phyloP scores from a whole-genome alignment of 306 rosid species.

The Hippophae gyantsensis region DNA sequence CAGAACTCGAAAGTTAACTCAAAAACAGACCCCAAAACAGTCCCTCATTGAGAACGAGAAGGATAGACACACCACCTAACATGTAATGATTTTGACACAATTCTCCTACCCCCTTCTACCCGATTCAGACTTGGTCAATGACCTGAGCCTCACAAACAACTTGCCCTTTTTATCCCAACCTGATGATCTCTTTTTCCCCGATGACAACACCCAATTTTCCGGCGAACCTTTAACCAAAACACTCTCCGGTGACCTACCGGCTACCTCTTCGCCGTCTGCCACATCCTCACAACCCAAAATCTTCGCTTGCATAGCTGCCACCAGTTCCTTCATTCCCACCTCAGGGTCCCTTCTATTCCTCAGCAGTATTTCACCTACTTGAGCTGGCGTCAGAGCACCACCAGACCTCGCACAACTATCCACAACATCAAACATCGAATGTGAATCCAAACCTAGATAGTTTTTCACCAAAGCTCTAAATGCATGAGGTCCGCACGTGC shows the following conservation, averaged over 20 bases:
- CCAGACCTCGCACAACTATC: slow-evolving; percentile 56
- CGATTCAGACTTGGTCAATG: slow-evolving; percentile 78
- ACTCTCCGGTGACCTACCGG: slow-evolving; percentile 61
- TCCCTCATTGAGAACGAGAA: too few species aligned
- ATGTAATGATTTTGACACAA: too few species aligned
- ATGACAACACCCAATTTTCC: slow-evolving; percentile 51
- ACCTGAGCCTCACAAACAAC: slow-evolving; percentile 63
- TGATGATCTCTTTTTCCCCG: slow-evolving; percentile 35
- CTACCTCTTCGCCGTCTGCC: slow-evolving; percentile 31
- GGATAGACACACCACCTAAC: too few species aligned
- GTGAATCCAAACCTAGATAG: slow-evolving; percentile 49
- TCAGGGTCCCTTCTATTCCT: slow-evolving; percentile 50
- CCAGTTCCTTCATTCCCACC: slow-evolving; percentile 61
- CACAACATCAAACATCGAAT: slow-evolving; percentile 44
- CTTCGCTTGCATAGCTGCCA: slow-evolving; percentile 50
- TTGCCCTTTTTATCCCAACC: slow-evolving; percentile 47
- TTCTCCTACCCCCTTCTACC: slow-evolving; percentile 25
- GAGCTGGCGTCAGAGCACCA: slow-evolving; percentile 79
- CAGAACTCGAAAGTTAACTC: too few species aligned
- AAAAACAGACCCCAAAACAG: too few species aligned
- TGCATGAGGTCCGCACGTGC: slow-evolving; percentile 69
- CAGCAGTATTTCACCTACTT: slow-evolving; percentile 62
- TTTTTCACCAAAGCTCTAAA: slow-evolving; percentile 46
- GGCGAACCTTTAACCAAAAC: slow-evolving; percentile 70
- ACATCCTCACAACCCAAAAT: slow-evolving; percentile 23